These are phyloP conservation scores for Cenchrus americanus DNA, from an alignment of 176 grass and related monocot species.

Conservation along the genomic window DNA sequence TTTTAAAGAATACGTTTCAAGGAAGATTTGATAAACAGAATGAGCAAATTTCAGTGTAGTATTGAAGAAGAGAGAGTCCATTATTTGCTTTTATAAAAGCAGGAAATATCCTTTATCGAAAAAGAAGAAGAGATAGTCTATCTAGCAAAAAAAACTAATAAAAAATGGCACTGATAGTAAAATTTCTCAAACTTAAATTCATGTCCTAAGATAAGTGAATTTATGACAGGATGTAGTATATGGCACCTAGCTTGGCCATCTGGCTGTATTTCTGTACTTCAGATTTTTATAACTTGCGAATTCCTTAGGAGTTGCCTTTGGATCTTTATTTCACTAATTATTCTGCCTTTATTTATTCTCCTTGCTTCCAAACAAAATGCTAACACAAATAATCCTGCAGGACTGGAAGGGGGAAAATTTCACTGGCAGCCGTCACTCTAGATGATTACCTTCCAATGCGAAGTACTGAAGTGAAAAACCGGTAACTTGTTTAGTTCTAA, in stretches of 20 bases:
- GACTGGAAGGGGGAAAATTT: slow-evolving; percentile 53
- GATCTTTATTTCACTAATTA: neutral
- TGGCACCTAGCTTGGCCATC: neutral
- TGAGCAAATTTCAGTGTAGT: neutral
- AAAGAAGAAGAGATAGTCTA: neutral
- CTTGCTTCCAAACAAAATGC: neutral
- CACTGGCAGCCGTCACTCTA: slow-evolving; percentile 51
- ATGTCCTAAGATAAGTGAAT: neutral
- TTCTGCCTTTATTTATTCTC: neutral
- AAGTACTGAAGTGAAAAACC: slow-evolving; percentile 89
- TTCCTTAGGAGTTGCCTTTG: neutral
- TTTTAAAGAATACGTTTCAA: neutral
- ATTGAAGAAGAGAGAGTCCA: neutral
- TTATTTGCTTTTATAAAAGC: no score
- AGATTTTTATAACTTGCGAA: neutral
- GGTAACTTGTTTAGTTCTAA: slow-evolving; percentile 43
- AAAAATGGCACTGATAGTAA: neutral
- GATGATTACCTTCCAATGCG: slow-evolving; percentile 89
- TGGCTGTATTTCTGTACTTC: neutral
- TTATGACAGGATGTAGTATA: neutral
- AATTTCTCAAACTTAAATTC: neutral
- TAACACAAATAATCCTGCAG: slow-evolving; percentile 53
- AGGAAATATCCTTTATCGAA: no score
- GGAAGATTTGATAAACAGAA: neutral
- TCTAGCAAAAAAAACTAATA: neutral